These are phyloP conservation scores for Podospora pseudoanserina DNA, from an alignment of 495 filamentous ascomycete species.

Conservation along the genomic window DNA sequence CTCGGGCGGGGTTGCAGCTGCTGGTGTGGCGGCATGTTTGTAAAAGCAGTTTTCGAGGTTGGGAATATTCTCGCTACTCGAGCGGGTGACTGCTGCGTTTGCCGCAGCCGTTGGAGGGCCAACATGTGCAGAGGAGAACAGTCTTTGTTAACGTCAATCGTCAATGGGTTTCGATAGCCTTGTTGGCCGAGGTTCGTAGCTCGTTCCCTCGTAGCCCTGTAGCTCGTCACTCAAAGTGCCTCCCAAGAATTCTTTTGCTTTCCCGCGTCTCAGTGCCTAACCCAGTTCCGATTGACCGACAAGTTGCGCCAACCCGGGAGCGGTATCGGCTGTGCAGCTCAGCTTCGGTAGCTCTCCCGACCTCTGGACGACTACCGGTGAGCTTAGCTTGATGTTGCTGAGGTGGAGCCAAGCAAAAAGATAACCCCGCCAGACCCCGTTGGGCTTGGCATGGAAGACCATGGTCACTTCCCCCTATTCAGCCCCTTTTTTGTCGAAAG, in stretches of 20 bases:
- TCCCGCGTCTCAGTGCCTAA: neutral
- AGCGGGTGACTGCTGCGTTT: slow-evolving; percentile 12
- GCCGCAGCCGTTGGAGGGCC: slow-evolving; percentile 22
- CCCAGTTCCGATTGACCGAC: neutral
- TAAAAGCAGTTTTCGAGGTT: slow-evolving; percentile 2
- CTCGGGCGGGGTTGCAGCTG: slow-evolving; percentile 18
- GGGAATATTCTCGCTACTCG: slow-evolving; percentile 2
- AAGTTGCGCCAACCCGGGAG: neutral
- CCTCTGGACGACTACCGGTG: neutral
- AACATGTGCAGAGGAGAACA: slow-evolving; percentile 18
- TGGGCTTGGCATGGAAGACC: neutral
- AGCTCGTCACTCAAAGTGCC: neutral
- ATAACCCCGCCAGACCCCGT: neutral
- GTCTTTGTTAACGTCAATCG: slow-evolving; percentile 1
- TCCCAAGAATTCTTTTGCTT: neutral
- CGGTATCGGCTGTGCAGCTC: neutral
- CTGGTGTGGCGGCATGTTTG: slow-evolving; percentile 5
- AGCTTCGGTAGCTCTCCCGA: neutral
- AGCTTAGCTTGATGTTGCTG: neutral
- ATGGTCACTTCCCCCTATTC: slow-evolving; percentile 2
- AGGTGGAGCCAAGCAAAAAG: neutral
- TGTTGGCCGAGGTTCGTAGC: neutral
- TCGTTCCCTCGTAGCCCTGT: neutral
- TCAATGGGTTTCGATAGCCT: neutral
- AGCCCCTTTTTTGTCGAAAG: neutral